phyloP scores from a whole-genome alignment of 208 protist species.

The Acanthamoeba rhysodes region DNA sequence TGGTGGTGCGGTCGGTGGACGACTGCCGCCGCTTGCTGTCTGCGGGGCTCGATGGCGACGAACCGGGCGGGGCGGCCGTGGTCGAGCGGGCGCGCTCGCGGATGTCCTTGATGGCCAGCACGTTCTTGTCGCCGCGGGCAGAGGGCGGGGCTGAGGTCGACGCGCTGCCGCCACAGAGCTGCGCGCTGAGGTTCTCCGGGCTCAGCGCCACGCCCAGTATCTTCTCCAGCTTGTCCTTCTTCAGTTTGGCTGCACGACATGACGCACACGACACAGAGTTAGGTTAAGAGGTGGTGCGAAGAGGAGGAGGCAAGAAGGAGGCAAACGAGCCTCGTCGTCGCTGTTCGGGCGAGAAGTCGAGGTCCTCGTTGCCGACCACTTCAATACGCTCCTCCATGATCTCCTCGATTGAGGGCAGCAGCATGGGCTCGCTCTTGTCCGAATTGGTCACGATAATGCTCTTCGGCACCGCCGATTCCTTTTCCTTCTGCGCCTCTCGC shows the following conservation, averaged over 20 bases:
- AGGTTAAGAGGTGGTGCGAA: too few relatives aligned
- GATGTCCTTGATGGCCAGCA: not conserved
- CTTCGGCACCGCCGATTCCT: not conserved
- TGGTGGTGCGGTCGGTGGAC: not conserved
- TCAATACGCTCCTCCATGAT: constrained; percentile 35
- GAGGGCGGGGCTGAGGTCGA: not conserved
- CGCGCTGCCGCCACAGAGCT: not conserved
- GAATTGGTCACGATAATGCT: not conserved
- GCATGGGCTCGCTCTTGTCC: not conserved
- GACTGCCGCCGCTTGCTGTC: not conserved
- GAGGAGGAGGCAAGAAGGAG: too few relatives aligned
- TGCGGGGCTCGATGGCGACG: not conserved
- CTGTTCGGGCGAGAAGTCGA: constrained; percentile 52
- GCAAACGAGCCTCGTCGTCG: not conserved
- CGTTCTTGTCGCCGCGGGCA: not conserved
- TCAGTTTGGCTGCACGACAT: not conserved
- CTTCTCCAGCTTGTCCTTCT: constrained; percentile 41
- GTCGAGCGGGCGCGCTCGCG: not conserved
- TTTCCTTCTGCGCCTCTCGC: not conserved
- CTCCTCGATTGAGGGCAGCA: constrained; percentile 41
- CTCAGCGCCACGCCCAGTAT: constrained; percentile 32
- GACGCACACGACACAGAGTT: too few relatives aligned
- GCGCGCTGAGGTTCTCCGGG: constrained; percentile 36
- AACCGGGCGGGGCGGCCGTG: not conserved
- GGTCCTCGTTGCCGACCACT: not conserved